Evolutionary conservation across 2,329 filamentous ascomycete species (phyloP), one percentile per base, ranked within the genome.

Genomic region (Zymoseptoria crescenta): DNA sequence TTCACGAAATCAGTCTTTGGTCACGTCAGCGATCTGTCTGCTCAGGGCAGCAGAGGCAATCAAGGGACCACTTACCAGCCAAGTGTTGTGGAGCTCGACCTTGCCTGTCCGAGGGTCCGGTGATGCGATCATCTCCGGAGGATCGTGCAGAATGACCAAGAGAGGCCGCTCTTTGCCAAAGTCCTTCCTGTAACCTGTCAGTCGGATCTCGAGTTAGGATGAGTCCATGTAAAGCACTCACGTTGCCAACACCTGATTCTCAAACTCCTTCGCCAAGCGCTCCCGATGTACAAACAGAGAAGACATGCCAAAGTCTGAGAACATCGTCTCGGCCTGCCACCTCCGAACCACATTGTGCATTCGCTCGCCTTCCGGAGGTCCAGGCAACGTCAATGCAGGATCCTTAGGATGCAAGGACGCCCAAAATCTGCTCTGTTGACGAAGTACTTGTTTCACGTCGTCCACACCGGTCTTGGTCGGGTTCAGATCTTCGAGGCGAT

Each of bases 81-180:
- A 96, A 5, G 88, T 85, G 69, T 96, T 96, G 69, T 96, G 91
- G 1, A 88, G 76, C 65, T 94, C 88, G 4, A 95, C 75, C 41
- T 81, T 83, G 56, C 88, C 88, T 56, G 89, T 88, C 1, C 74
- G 66, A 3, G 76, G 76, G 63, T 80, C 74, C 16, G 74, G 71
- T 9, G 73, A 69, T 7, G 74, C 74, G 28, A 74, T 69, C 21
- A 78, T 67, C 55, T 74, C 74, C 13, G 79, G 79, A 81, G 93
- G 90, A 69, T 72, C 70, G 72, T 99, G 94, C 58, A 99, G 87
- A 53, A 97, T 87, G 9, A 99, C 78, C 10, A 99, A 72, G 3
- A 97, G 79, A 56, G 85, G 89, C 58, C 82, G 83, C 19, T 83
- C 81, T 41, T 81, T 76, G 59, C 84, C 79, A 56, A 94, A 84